Evolutionary conservation across 208 protist genomes (phyloP), one percentile per base, ranked within the genome.

Genomic region (Borovskyia barvae): DNA sequence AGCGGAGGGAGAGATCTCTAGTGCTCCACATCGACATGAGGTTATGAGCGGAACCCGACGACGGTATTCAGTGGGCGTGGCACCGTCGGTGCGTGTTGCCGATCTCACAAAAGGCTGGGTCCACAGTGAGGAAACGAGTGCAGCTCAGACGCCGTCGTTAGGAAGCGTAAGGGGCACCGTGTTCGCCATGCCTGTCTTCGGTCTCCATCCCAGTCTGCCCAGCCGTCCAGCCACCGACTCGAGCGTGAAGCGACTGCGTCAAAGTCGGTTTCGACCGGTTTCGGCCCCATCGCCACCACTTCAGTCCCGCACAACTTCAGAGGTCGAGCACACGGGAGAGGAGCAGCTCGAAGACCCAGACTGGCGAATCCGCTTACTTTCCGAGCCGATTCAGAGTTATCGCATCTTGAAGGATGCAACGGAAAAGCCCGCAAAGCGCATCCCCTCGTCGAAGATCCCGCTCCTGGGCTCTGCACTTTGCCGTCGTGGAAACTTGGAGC

Each of bases 301-400:
- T 9, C 9, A 15, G 32, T 36, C 22, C 4, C 3, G 19, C 4
- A 40, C 40, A n/a, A 3, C 41, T 5, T n/a, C 24, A 3, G 26
- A 24, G 3, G n/a, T 25, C 7, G 24, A n/a, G n/a, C n/a, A 17
- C 25, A 5, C 6, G 5, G 22, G 24, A 0, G 15, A 5, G 1
- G 19, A 37, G 1, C 22, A n/a, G 29, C 26, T 37, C 5, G 17
- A 40, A 0, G 48, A 56, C 8, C 20, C 36, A 3, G 39, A 33
- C 24, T 30, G 47, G 30, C 22, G 39, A 3, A 28, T 58, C 4
- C 41, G 43, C 14, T 39, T 81, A 11, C 46, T 77, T 7, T 36
- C 47, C 9, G 64, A 83, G 30, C 76, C 78, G 1, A 79, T 87
- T 14, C 50, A 59, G 5, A 86, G 68, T 64, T 90, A 84, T 62